Base-by-base conservation (phyloP, 2,329 filamentous ascomycete genomes). In the Nemania bipapillata region DNA sequence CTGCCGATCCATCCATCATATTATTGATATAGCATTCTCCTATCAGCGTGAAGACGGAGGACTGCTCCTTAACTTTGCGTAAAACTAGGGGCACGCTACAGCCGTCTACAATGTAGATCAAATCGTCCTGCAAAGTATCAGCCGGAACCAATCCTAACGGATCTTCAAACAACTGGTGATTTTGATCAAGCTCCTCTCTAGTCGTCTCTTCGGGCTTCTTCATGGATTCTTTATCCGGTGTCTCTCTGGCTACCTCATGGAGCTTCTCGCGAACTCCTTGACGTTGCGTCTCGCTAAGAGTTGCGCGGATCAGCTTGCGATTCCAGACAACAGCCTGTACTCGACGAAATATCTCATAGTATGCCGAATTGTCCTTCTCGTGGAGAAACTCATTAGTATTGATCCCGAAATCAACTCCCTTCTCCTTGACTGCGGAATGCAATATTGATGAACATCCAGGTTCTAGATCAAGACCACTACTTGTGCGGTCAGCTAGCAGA, bases 271-370 rank as follows among this genome's bases (percentile, higher is more conserved):
- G n/a, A n/a, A n/a, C n/a, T n/a, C n/a, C n/a, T n/a, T n/a, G 49
- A 42, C n/a, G 17, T 32, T 35, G 24, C 5, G 12, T 37, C 24
- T 62, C 54, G 20, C 22, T 8, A 4, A 54, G 30, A 3, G 2
- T 15, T n/a, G 55, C 60, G 37, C 56, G 56, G 15, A 69, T 45
- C 28, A 69, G 15, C 42, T 40, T 61, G 15, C 66, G 66, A 32
- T 65, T 65, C 66, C 61, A 65, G 12, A 65, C 57, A 28, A 69
- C 66, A 30, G 66, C 55, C 22, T 65, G 61, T 11, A 65, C 57
- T 15, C 66, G 61, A 11, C 66, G 55, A 30, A 59, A 68, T 12
- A 65, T 52, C 30, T 68, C 66, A 62, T 50, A 35, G 52, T 60
- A 8, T 30, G 50, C 52, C 52, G 30, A 12, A n/a, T 54, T 54